Evolutionary conservation across 306 rosid genomes (phyloP).

Genomic region (Begonia fuchsioides): DNA sequence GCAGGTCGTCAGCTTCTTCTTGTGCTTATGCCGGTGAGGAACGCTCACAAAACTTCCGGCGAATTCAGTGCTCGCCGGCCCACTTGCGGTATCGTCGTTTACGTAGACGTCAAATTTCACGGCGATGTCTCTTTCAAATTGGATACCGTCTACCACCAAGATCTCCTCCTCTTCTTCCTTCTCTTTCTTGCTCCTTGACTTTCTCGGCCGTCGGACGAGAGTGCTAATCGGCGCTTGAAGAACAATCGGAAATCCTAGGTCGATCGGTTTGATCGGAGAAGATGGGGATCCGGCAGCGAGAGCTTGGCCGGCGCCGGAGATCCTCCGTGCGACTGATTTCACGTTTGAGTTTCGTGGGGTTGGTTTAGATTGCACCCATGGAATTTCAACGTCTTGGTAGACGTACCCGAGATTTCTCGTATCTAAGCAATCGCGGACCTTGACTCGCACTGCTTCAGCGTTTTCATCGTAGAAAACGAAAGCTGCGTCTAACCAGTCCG

Average conservation of each 20-base stretch:
- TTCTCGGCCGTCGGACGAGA: slow-evolving; percentile 43
- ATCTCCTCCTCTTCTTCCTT: slow-evolving; percentile 34
- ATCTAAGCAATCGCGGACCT: slow-evolving; percentile 51
- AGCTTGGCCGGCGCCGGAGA: slow-evolving; percentile 19
- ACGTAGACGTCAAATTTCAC: too few species aligned
- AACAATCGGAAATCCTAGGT: slow-evolving; percentile 22
- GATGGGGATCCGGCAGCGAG: slow-evolving; percentile 18
- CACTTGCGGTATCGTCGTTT: too few species aligned
- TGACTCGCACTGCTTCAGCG: slow-evolving; percentile 39
- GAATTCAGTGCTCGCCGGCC: too few species aligned
- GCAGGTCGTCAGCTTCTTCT: too few species aligned
- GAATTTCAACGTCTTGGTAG: too few species aligned
- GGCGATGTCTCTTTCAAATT: slow-evolving; percentile 25
- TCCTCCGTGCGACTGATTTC: slow-evolving; percentile 6
- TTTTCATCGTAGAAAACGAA: slow-evolving; percentile 70
- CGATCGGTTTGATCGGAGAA: slow-evolving; percentile 4
- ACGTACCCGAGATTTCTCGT: slow-evolving; percentile 31
- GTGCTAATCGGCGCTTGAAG: slow-evolving; percentile 23
- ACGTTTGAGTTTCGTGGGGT: slow-evolving; percentile 11
- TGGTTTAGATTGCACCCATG: slow-evolving; percentile 48
- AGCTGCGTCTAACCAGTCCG: slow-evolving; percentile 48
- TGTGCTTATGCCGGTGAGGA: too few species aligned
- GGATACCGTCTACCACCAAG: slow-evolving; percentile 33
- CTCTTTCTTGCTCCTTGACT: too few species aligned
- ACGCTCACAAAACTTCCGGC: too few species aligned